phyloP scores from a whole-genome alignment of 805 yeast genomes.

The Metschnikowia kofuensis region DNA sequence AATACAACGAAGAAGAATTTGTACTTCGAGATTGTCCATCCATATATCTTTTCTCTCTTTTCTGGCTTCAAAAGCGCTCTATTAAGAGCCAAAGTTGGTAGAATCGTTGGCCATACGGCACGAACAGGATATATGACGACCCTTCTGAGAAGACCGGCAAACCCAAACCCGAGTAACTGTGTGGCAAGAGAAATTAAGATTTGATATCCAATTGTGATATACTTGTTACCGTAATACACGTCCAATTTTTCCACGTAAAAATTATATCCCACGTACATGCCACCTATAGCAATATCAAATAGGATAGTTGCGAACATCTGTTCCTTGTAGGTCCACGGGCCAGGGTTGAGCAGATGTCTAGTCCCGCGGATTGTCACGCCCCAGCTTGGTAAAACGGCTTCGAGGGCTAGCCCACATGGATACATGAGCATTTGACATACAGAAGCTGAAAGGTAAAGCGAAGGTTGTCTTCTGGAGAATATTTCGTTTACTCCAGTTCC shows the following conservation, averaged over 20 bases:
- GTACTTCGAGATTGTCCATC: conserved; percentile 47
- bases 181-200: conserved; percentile 51
- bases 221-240: conserved; percentile 43
- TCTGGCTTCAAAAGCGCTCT: conserved; percentile 38
- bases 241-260: conserved; percentile 42
- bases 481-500: conserved; percentile 60
- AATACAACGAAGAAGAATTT: neutral
- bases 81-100: conserved; percentile 57
- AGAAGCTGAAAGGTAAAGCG: conserved; percentile 45
- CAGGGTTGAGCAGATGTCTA: conserved; percentile 1
- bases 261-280: conserved; percentile 51
- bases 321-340: conserved; percentile 7
- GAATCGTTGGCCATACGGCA: conserved; percentile 67
- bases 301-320: conserved; percentile 6
- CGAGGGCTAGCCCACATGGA: conserved; percentile 57
- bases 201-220: conserved; percentile 50
- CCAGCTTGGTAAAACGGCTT: conserved; percentile 30
- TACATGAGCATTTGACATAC: conserved; percentile 59
- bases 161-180: conserved; percentile 63
- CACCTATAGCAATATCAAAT: conserved; percentile 17
- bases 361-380: conserved; percentile 11
- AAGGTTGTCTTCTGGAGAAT: conserved; percentile 55
- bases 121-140: conserved; percentile 60
- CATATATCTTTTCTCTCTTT: conserved; percentile 51
- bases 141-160: conserved; percentile 60